Percentiles rank a stretch among this genome's conserved stretches.
These are phyloP conservation scores for Podospora appendiculata DNA, from an alignment of 495 filamentous ascomycete genomes.

Conservation along the genomic window DNA sequence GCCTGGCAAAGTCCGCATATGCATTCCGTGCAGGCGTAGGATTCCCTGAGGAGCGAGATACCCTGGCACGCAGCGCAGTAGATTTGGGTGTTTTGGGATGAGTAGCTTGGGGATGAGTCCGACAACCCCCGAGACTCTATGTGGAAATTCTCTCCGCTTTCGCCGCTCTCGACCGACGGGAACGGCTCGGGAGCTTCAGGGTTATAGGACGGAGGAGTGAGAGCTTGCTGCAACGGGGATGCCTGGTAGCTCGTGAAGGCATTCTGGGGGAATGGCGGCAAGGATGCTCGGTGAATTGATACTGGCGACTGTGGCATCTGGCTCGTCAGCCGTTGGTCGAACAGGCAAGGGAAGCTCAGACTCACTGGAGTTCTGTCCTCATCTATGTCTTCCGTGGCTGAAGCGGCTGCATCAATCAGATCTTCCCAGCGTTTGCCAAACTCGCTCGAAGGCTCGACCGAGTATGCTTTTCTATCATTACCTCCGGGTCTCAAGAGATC, in stretches of 20 bases:
- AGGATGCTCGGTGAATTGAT: conserved; percentile 62
- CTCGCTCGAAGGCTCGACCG: conserved; percentile 70
- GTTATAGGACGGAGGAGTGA: conserved; percentile 70
- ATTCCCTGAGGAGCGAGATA: conserved; percentile 64
- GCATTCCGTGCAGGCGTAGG: conserved; percentile 88
- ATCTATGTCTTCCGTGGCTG: conserved; percentile 86
- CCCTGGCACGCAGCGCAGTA: conserved; percentile 80
- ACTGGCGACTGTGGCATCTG: conserved; percentile 63
- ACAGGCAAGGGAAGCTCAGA: conserved; percentile 24
- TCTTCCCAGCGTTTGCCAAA: conserved; percentile 92
- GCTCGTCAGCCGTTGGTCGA: conserved; percentile 32
- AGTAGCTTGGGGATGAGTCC: conserved; percentile 47
- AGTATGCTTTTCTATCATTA: conserved; percentile 71
- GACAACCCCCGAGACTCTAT: conserved; percentile 44
- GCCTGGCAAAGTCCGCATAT: conserved; percentile 84
- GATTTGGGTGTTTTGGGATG: conserved; percentile 63
- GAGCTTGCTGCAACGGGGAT: conserved; percentile 76
- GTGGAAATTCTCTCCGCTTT: conserved; percentile 60
- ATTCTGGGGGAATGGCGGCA: conserved; percentile 59
- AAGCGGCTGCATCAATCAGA: conserved; percentile 77
- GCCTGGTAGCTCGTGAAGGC: conserved; percentile 72
- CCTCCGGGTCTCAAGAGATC: conserved; percentile 57
- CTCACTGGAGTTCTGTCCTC: conserved; percentile 74
- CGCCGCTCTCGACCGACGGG: conserved; percentile 68
- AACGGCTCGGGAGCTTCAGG: conserved; percentile 66